Evolutionary conservation across 106 monocot species (phyloP).

Genomic region (Dioscorea dumetorum): DNA sequence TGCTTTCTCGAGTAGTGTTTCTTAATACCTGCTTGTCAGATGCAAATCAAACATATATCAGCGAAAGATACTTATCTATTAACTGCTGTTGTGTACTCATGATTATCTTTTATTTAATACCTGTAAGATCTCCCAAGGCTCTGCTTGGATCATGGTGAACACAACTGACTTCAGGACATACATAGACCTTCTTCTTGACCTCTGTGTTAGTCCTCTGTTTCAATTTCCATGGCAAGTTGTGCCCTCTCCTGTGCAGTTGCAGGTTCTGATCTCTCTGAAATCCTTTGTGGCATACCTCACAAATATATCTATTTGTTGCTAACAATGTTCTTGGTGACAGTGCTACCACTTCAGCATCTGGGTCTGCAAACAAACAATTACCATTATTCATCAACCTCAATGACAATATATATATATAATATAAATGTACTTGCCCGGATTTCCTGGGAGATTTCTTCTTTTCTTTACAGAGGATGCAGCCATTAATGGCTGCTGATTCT

Average conservation of each 20-base stretch:
- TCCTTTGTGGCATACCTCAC: slow-evolving; percentile 52
- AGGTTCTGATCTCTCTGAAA: slow-evolving; percentile 58
- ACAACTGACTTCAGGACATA: slow-evolving; percentile 55
- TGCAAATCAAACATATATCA: no score
- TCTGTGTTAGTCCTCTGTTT: slow-evolving; percentile 39
- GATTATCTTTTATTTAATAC: not conserved
- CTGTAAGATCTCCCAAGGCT: slow-evolving; percentile 39
- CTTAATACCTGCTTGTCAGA: slow-evolving; percentile 9
- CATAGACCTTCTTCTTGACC: slow-evolving; percentile 43
- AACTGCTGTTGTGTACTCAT: no score
- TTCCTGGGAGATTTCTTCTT: slow-evolving; percentile 36
- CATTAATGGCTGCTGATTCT: no score
- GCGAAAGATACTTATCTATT: no score
- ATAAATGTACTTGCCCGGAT: slow-evolving; percentile 19
- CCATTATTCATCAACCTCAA: no score
- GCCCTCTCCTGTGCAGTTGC: slow-evolving; percentile 59
- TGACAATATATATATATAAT: no score
- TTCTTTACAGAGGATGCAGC: slow-evolving; percentile 31
- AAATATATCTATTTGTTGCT: slow-evolving; percentile 47
- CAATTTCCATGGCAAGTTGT: slow-evolving; percentile 71
- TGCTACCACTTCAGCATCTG: slow-evolving; percentile 48
- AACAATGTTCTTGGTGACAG: slow-evolving; percentile 50
- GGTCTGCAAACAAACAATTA: slow-evolving; percentile 18
- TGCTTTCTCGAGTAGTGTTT: slow-evolving; percentile 48
- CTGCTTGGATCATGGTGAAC: slow-evolving; percentile 39